Conservation (phyloP, 192 early-diverging fungal genomes). For the Backusella sp. region DNA sequence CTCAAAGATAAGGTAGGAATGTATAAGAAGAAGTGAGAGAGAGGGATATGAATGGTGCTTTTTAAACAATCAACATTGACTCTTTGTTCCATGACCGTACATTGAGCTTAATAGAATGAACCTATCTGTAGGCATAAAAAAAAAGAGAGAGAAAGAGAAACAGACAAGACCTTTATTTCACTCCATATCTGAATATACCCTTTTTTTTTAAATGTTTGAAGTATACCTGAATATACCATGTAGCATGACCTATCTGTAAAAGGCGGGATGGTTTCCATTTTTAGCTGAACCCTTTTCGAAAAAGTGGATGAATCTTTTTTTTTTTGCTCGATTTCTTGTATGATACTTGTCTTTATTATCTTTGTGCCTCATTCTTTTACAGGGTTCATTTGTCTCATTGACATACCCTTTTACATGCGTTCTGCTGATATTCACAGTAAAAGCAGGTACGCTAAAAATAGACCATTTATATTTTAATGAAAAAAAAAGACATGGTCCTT, state of each 20-base stretch:
- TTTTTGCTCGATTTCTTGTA: too few species aligned
- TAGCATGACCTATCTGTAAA: not conserved
- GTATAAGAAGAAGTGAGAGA: too few species aligned
- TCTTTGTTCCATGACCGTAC: not conserved
- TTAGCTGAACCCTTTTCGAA: not conserved
- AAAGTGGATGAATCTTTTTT: not conserved
- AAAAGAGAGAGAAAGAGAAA: not conserved
- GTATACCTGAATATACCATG: not conserved
- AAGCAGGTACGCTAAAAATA: not conserved
- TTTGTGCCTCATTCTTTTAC: not conserved
- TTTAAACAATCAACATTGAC: not conserved
- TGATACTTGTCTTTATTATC: too few species aligned
- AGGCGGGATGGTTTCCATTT: not conserved
- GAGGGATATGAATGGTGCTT: not conserved
- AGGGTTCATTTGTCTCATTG: too few species aligned
- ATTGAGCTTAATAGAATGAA: not conserved
- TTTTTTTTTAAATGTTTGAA: too few species aligned
- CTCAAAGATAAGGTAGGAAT: too few species aligned
- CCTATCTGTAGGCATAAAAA: not conserved
- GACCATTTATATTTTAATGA: not conserved
- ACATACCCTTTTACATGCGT: too few species aligned
- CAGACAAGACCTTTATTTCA: too few species aligned
- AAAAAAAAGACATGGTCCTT: not conserved
- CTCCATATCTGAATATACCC: too few species aligned
- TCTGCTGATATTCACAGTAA: not conserved